Percentiles rank a stretch among this genome's conserved stretches.
phyloP scores from a whole-genome alignment of 1,284 basidiomycete genomes.

The Fomitopsis betulina region DNA sequence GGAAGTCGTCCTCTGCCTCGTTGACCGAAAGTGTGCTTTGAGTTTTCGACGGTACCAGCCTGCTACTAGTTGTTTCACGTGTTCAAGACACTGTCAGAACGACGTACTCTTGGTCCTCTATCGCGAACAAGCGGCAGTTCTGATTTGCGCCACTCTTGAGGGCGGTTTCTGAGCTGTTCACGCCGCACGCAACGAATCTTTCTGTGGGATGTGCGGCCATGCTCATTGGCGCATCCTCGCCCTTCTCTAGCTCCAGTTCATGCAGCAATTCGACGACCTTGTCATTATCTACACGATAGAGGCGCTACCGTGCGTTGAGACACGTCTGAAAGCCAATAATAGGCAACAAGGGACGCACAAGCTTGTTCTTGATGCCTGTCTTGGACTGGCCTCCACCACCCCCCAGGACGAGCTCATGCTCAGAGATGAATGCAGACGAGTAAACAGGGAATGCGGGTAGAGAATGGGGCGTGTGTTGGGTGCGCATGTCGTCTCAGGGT shows the following conservation, averaged over 20 bases:
- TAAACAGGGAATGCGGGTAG: conserved; percentile 83
- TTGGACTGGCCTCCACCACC: conserved; percentile 82
- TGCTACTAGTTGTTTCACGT: conserved; percentile 24
- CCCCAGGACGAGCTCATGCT: conserved; percentile 76
- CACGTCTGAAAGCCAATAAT: not conserved
- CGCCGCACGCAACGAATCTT: conserved; percentile 69
- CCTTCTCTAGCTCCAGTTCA: conserved; percentile 72
- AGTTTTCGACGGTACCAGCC: conserved; percentile 50
- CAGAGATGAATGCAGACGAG: conserved; percentile 77
- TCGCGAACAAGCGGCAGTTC: conserved; percentile 74
- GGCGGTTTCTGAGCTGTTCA: conserved; percentile 71
- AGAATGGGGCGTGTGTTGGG: conserved; percentile 72
- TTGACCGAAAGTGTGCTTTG: conserved; percentile 57
- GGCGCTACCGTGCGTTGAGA: conserved; percentile 40
- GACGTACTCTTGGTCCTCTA: conserved; percentile 56
- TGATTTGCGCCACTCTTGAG: conserved; percentile 68
- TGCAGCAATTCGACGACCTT: conserved; percentile 54
- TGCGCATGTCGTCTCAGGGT: conserved; percentile 51
- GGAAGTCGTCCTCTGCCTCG: conserved; percentile 70
- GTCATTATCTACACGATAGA: conserved; percentile 66
- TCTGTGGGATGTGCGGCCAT: conserved; percentile 66
- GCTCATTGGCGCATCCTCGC: conserved; percentile 93
- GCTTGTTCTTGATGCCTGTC: conserved; percentile 89
- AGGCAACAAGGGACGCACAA: conserved; percentile 44
- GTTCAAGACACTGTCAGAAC: conserved; percentile 5